Base-by-base conservation (phyloP, 192 early-diverging fungal species). In the Podila epigama region DNA sequence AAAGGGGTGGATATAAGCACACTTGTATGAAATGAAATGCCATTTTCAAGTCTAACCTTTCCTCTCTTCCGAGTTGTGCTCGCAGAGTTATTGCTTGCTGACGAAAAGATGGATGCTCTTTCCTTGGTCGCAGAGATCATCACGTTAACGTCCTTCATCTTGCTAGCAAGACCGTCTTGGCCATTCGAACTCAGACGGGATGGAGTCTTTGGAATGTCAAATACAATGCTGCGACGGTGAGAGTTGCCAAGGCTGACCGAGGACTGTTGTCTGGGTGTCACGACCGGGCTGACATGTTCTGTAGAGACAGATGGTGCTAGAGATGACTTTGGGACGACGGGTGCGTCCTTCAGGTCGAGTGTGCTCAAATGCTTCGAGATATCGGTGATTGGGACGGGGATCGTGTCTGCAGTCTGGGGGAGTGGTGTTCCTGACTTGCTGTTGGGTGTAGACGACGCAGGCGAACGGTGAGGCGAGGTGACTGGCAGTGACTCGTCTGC, bases 131-230 rank as follows among this genome's bases (percentile, higher is more conserved):
- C 42, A 15, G 73, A 68, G 16, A 68, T 56, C 37, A 57, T 32
- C 3, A 68, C 52, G 5, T 66, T 60, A n/a, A 68, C 66, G 27
- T 77, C 73, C 56, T 77, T 77, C 73, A 68, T 77, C 28, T 54
- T 77, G 20, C 55, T 61, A 5, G 28, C 36, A 22, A 25, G 60
- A 15, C 42, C 31, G 22, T 68, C 71, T 0, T 28, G 33, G 2
- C 29, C 51, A n/a, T n/a, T 52, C 33, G 55, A 53, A 34, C 50
- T 68, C 4, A 51, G 20, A 32, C 71, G 65, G n/a, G 35, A n/a
- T 4, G 63, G 65, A 4, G 62, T 25, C n/a, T 51, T 63, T 6
- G 65, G 42, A 4, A 60, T 56, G 36, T 77, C 73, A 53, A 77
- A 77, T 12, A 68, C 51, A 32, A 77, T 77, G 25, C 73, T 77